phyloP scores from a whole-genome alignment of 495 filamentous ascomycete species.

The Penicillium malachiteum region DNA sequence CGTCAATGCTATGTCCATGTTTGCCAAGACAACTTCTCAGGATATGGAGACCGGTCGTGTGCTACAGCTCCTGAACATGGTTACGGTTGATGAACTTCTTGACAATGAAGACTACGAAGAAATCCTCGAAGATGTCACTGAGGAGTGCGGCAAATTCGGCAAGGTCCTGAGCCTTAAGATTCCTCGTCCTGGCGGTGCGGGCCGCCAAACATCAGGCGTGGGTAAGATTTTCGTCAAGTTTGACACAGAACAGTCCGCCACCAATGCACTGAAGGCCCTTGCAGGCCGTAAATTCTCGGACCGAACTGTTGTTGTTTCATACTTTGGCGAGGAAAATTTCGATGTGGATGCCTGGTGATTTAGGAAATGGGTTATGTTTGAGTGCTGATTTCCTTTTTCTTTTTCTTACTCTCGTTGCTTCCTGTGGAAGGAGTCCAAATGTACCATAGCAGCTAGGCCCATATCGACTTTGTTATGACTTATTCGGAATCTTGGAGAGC shows the following conservation, averaged over 20 bases:
- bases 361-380: not conserved
- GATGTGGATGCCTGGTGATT: slow-evolving; percentile 30
- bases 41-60: slow-evolving; percentile 77
- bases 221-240: slow-evolving; percentile 98
- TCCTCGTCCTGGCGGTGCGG: slow-evolving; percentile 79
- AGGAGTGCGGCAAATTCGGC: slow-evolving; percentile 91
- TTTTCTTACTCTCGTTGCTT: slow-evolving; percentile 11
- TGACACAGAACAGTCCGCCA: slow-evolving; percentile 73
- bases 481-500: too few relatives aligned
- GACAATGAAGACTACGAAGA: slow-evolving; percentile 95
- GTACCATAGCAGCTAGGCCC: slow-evolving; percentile 23
- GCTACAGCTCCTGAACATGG: slow-evolving; percentile 94
- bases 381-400: slow-evolving; percentile 6
- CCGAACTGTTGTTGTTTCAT: slow-evolving; percentile 92
- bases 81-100: slow-evolving; percentile 91
- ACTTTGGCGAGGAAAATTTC: slow-evolving; percentile 69
- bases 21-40: slow-evolving; percentile 83
- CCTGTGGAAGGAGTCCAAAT: slow-evolving; percentile 16
- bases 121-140: slow-evolving; percentile 88
- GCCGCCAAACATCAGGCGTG: slow-evolving; percentile 79
- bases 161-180: slow-evolving; percentile 82
- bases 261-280: slow-evolving; percentile 77
- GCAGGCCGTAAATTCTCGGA: slow-evolving; percentile 94
- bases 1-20: slow-evolving; percentile 98
- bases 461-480: slow-evolving; percentile 25